Evolutionary conservation across 2,329 filamentous ascomycete species (phyloP), one percentile per base, ranked within the genome.

Genomic region (Graphilbum sp.): DNA sequence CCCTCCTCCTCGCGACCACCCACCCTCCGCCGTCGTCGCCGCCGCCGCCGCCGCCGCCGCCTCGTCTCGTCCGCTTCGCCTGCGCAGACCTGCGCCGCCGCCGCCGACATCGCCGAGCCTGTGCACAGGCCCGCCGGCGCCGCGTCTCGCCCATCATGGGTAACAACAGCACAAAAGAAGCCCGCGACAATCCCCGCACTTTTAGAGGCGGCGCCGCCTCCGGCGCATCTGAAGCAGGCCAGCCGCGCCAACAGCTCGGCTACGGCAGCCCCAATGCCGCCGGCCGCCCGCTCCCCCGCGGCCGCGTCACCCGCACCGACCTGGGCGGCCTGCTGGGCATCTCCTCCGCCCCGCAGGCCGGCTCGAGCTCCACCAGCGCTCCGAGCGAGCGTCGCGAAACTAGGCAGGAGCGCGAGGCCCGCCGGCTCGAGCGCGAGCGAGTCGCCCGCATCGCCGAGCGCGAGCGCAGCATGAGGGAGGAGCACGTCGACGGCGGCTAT

Each of bases 401-500:
- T 8, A 87, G 79, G 53, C 83, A 88, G 49, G 90, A 96, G 59
- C 73, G 85, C 32, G 90, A 98, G 55, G 85, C 85, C 17, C 72
- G 88, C 45, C 81, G 79, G 45, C 61, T 85, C 39, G 88, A 95
- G 55, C 80, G 76, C 51, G 88, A 96, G 56, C 75, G 84, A 34
- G 63, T 70, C 15, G 67, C 72, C 29, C 69, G 90, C 41, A 60
- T 79, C 32, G 85, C 85, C 55, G 90, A 98, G 55, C 74, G 90
- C 35, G 87, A 94, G 56, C 72, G 81, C 46, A 98, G 90, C 52
- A 75, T 96, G 62, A 76, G 68, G 45, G 87, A 95, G 50, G 90
- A 98, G 54, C 75, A 87, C 55, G 81, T 96, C 3, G 90, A 98
- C 57, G 90, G 90, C 17, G 90, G 90, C 18, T 98, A 79, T 60